A percentile compares a stretch with the other conserved stretches of the same genome.
These are phyloP conservation scores for Mollisia scopiformis DNA, from an alignment of 2,329 filamentous ascomycete genomes.

Conservation along the genomic window DNA sequence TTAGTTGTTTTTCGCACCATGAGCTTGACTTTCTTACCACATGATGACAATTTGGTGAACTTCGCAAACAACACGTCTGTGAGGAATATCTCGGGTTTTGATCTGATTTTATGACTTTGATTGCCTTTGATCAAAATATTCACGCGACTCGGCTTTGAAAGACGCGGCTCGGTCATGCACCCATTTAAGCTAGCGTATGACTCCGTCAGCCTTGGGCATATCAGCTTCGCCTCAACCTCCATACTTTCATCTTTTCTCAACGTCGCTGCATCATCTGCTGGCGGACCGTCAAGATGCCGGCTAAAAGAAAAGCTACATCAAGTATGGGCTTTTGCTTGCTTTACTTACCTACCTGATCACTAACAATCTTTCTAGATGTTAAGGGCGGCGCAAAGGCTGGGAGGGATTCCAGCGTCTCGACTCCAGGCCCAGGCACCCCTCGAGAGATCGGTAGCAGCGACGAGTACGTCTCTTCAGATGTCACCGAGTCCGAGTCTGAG, in stretches of 20 bases:
- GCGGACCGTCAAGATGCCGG: constrained; percentile 56
- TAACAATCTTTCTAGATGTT: constrained; percentile 42
- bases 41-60: constrained; percentile 19
- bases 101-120: neutral
- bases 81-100: neutral
- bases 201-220: constrained; percentile 18
- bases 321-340: constrained; percentile 43
- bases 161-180: constrained; percentile 1
- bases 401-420: constrained; percentile 59
- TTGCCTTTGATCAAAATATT: neutral
- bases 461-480: constrained; percentile 50
- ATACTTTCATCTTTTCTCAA: constrained; percentile 22
- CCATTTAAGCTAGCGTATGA: constrained; percentile 10
- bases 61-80: neutral
- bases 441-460: constrained; percentile 59
- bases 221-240: constrained; percentile 17
- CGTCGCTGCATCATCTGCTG: constrained; percentile 22
- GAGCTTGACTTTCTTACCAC: constrained; percentile 30
- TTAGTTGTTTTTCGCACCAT: neutral
- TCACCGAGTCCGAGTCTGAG: constrained; percentile 53
- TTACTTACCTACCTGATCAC: constrained; percentile 30
- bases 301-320: constrained; percentile 69
- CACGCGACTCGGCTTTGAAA: constrained; percentile 7
- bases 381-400: constrained; percentile 56
- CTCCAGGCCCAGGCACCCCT: constrained; percentile 62